These are phyloP conservation scores for Mucor irregularis DNA, from an alignment of 371 early-diverging fungal species.

Conservation along the genomic window DNA sequence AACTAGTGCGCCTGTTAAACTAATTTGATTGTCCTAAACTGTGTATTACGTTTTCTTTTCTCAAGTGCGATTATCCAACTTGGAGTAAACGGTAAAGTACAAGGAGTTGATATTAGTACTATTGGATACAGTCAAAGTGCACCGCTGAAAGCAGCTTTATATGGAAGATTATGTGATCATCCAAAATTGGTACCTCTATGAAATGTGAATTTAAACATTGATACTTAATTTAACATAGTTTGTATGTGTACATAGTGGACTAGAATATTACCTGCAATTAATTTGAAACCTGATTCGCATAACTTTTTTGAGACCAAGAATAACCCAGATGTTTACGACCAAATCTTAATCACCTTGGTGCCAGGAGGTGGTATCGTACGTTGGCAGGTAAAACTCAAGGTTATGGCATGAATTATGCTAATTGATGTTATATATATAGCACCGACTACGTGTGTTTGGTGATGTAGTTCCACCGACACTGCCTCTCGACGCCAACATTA, in stretches of 20 bases:
- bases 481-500: neutral
- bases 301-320: constrained; percentile 9
- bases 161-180: neutral
- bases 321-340: neutral
- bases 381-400: neutral
- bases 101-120: neutral
- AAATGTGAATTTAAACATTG: too few species aligned
- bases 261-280: neutral
- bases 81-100: neutral
- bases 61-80: neutral
- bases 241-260: neutral
- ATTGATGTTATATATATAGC: neutral
- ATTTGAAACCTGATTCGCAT: neutral
- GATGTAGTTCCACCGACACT: neutral
- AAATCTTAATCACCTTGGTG: neutral
- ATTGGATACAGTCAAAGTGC: constrained; percentile 8
- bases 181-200: neutral
- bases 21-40: neutral
- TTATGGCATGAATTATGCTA: neutral
- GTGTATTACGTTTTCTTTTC: neutral
- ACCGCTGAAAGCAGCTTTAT: neutral
- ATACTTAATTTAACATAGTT: too few species aligned
- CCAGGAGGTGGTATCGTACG: constrained; percentile 9
- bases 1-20: neutral
- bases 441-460: neutral